phyloP scores from a whole-genome alignment of 208 protist genomes.

The Acanthamoeba castellanii region DNA sequence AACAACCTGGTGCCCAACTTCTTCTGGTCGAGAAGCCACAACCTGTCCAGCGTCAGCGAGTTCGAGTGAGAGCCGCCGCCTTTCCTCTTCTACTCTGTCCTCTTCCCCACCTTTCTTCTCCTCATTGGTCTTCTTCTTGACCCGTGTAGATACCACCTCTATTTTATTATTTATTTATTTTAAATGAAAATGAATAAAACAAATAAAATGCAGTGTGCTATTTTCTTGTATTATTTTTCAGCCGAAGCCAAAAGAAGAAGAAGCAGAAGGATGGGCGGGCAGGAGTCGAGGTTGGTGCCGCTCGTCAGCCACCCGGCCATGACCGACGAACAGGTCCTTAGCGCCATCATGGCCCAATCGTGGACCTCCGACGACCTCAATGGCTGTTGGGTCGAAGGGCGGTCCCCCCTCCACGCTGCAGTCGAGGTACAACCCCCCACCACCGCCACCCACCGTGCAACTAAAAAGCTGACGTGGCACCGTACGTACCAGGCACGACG shows the following conservation, averaged over 20 bases:
- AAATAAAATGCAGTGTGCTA: background rate
- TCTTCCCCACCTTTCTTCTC: background rate
- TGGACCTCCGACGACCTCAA: background rate
- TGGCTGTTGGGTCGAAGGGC: background rate
- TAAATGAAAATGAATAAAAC: background rate
- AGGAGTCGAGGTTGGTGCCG: background rate
- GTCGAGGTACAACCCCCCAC: background rate
- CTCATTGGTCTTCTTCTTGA: background rate
- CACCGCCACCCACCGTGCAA: no score
- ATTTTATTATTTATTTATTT: background rate
- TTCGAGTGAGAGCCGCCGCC: background rate
- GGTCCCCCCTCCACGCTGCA: background rate
- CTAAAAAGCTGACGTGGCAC: background rate
- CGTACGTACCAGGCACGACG: background rate
- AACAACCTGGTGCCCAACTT: background rate
- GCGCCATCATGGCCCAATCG: background rate
- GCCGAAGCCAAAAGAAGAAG: no score
- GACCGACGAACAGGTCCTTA: background rate
- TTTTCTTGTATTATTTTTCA: no score
- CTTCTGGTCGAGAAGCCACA: background rate
- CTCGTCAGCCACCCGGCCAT: background rate
- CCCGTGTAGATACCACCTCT: background rate
- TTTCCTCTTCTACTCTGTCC: background rate
- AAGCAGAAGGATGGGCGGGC: no score
- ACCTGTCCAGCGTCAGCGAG: background rate